phyloP scores from a whole-genome alignment of 208 protist genomes.

The Acanthamoeba healyi region DNA sequence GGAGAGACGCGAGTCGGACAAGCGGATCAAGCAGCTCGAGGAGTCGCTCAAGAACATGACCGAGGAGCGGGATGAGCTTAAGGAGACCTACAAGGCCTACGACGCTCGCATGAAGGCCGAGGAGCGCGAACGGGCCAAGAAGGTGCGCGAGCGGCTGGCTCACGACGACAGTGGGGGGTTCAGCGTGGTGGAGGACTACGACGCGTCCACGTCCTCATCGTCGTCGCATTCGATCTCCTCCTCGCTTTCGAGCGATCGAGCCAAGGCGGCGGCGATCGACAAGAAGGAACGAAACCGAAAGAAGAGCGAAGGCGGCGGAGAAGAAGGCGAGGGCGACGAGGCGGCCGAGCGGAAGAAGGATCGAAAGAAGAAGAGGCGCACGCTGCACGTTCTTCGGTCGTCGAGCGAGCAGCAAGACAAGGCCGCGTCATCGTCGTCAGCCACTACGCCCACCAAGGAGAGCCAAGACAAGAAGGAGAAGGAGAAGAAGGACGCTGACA shows the following conservation, averaged over 20 bases:
- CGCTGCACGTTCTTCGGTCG: background rate
- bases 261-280: background rate
- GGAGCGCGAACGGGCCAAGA: conserved; percentile 35
- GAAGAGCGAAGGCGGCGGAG: conserved; percentile 16
- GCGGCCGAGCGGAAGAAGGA: conserved; percentile 39
- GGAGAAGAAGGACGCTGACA: background rate
- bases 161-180: background rate
- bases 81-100: conserved; percentile 56
- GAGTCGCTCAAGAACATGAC: background rate
- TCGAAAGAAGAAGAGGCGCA: conserved; percentile 24
- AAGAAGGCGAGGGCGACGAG: background rate
- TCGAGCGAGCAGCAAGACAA: background rate
- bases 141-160: background rate
- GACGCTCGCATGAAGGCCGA: conserved; percentile 18
- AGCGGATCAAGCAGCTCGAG: conserved; percentile 7
- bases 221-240: background rate
- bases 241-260: background rate
- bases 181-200: background rate
- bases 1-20: conserved; percentile 4
- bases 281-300: conserved; percentile 5
- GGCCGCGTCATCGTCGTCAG: background rate
- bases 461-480: background rate
- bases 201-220: background rate
- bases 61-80: conserved; percentile 31
- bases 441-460: background rate